Conservation (phyloP, 345 rosid genomes). For the Ceriops tagal region DNA sequence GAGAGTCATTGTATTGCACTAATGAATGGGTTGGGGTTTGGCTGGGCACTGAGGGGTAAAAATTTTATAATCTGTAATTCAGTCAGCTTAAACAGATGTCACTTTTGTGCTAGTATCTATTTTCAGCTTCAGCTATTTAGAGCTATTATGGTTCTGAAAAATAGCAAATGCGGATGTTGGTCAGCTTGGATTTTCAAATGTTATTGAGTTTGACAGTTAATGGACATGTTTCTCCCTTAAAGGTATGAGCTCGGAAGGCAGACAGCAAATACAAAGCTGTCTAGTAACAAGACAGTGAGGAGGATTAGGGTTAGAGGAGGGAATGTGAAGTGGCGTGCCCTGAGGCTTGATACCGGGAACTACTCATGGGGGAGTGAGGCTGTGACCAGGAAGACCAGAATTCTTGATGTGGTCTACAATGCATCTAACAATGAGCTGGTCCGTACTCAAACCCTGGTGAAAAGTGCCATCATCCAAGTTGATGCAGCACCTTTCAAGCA, state of each 20-base stretch:
- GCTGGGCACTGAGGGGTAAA: too few relatives aligned
- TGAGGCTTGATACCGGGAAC: constrained; percentile 35
- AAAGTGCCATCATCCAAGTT: constrained; percentile 30
- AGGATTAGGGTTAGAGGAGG: constrained; percentile 33
- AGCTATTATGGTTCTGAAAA: too few relatives aligned
- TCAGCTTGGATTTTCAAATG: too few relatives aligned
- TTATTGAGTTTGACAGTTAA: too few relatives aligned
- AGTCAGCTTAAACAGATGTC: too few relatives aligned
- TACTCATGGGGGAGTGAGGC: constrained; percentile 35
- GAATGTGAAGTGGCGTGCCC: constrained; percentile 32
- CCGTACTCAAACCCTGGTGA: constrained; percentile 31
- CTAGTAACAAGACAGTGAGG: constrained; percentile 33
- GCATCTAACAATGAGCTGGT: constrained; percentile 33
- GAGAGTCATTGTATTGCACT: too few relatives aligned
- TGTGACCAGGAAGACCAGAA: constrained; percentile 28
- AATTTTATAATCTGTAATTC: neutral
- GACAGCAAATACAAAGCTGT: constrained; percentile 27
- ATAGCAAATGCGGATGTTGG: too few relatives aligned
- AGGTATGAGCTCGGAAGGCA: constrained; percentile 35
- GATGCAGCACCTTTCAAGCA: constrained; percentile 35
- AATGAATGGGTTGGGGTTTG: too few relatives aligned
- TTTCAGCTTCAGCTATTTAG: too few relatives aligned
- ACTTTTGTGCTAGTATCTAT: too few relatives aligned
- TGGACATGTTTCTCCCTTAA: neutral
- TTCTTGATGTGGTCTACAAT: constrained; percentile 33